phyloP scores from a whole-genome alignment of 2,329 filamentous ascomycete genomes.

The Penicillium sp. region DNA sequence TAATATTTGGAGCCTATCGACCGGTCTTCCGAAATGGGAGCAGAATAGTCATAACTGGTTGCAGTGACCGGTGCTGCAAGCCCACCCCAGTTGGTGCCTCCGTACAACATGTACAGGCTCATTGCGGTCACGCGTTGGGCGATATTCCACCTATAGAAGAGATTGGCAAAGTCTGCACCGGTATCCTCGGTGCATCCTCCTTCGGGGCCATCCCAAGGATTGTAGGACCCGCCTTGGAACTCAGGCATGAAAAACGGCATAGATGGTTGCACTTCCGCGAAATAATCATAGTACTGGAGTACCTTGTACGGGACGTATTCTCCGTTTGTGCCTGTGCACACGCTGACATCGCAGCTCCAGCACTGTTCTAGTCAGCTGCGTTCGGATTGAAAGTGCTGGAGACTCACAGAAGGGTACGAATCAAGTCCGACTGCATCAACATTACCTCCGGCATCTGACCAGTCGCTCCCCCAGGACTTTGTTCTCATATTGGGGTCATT shows the following conservation, averaged over 20 bases:
- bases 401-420: slow-evolving; percentile 57
- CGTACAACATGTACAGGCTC: slow-evolving; percentile 68
- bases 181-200: slow-evolving; percentile 61
- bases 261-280: slow-evolving; percentile 48
- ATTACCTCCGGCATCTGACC: slow-evolving; percentile 57
- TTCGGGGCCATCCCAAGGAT: slow-evolving; percentile 65
- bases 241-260: slow-evolving; percentile 61
- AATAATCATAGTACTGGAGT: slow-evolving; percentile 54
- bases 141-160: slow-evolving; percentile 68
- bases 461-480: slow-evolving; percentile 66
- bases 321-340: slow-evolving; percentile 65
- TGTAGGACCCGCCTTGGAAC: slow-evolving; percentile 65
- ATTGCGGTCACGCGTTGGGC: slow-evolving; percentile 64
- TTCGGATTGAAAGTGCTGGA: slow-evolving; percentile 23
- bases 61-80: slow-evolving; percentile 63
- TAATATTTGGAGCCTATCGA: slow-evolving; percentile 64
- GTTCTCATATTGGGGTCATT: slow-evolving; percentile 66
- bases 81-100: slow-evolving; percentile 68
- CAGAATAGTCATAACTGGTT: slow-evolving; percentile 68
- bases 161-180: slow-evolving; percentile 64
- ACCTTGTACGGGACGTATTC: slow-evolving; percentile 61
- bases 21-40: slow-evolving; percentile 64
- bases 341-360: slow-evolving; percentile 67
- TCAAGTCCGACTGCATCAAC: slow-evolving; percentile 37
- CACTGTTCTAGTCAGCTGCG: slow-evolving; percentile 62